Evolutionary conservation across 306 rosid species (phyloP).

Genomic region (Luffa aegyptiaca): DNA sequence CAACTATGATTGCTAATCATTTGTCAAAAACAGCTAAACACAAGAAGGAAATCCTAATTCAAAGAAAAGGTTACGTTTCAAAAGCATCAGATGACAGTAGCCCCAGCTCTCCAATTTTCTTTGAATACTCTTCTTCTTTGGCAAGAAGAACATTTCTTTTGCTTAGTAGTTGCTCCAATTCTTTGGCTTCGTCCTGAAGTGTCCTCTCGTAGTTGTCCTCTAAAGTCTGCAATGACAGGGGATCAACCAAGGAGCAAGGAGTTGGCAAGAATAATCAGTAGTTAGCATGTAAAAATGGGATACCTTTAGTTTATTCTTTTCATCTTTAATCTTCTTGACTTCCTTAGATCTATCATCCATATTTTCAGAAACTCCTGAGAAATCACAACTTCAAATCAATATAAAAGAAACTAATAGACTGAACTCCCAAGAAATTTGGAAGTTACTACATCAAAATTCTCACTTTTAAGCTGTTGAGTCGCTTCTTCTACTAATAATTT

Average conservation of each 20-base stretch:
- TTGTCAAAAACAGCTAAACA: conserved; percentile 2
- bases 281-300: conserved; percentile 10
- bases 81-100: conserved; percentile 92
- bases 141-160: conserved; percentile 61
- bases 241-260: conserved; percentile 18
- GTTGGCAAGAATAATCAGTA: conserved; percentile 13
- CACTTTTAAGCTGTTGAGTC: conserved; percentile 63
- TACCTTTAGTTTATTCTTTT: conserved; percentile 79
- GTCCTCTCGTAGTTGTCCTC: conserved; percentile 73
- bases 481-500: conserved; percentile 61
- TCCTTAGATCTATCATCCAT: conserved; percentile 46
- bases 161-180: conserved; percentile 74
- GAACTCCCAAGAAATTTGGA: conserved; percentile 6
- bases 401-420: conserved; percentile 10
- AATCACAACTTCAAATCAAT: conserved; percentile 24
- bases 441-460: conserved; percentile 24
- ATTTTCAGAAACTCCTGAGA: conserved; percentile 57
- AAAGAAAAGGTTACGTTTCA: conserved; percentile 54
- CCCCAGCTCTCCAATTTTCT: conserved; percentile 88
- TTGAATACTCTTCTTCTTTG: conserved; percentile 82
- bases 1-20: background rate
- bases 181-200: conserved; percentile 93
- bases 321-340: conserved; percentile 58
- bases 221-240: conserved; percentile 46
- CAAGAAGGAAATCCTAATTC: background rate